These are phyloP conservation scores for Bonia amplexicaulis DNA, from an alignment of 176 grass and related monocot species.

Conservation along the genomic window DNA sequence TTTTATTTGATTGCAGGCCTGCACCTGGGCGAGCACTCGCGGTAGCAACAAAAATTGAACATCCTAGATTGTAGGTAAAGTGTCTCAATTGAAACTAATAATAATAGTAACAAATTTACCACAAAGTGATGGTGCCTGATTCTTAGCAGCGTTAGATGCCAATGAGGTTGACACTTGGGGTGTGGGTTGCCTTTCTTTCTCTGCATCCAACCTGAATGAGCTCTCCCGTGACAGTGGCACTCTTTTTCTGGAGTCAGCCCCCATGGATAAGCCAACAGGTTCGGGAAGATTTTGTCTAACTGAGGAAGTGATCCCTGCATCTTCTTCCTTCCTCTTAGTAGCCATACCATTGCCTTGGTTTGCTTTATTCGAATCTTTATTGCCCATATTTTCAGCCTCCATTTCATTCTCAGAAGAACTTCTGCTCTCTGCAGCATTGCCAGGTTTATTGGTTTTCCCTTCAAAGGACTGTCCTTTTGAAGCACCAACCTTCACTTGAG, in stretches of 20 bases:
- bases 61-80: constrained; percentile 9
- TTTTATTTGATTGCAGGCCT: neutral
- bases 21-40: neutral
- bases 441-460: constrained; percentile 27
- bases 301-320: constrained; percentile 11
- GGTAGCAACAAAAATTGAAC: constrained; percentile 15
- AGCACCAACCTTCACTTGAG: constrained; percentile 29
- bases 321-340: constrained; percentile 36
- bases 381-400: constrained; percentile 38
- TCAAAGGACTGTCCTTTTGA: constrained; percentile 29
- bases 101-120: constrained; percentile 50
- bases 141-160: constrained; percentile 33
- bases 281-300: constrained; percentile 23
- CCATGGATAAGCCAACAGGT: constrained; percentile 16
- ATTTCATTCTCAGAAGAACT: constrained; percentile 37
- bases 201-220: constrained; percentile 31
- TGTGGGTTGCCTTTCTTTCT: constrained; percentile 50
- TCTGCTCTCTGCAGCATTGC: constrained; percentile 9
- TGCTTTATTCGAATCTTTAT: constrained; percentile 24
- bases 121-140: constrained; percentile 24
- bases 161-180: constrained; percentile 21
- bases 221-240: constrained; percentile 15
- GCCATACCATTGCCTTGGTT: constrained; percentile 25
- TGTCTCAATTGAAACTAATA: constrained; percentile 14
- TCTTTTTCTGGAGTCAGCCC: constrained; percentile 36